Evolutionary conservation across 768 basidiomycete genomes (phyloP), one percentile per base, ranked within the genome.

Genomic region (Suillus bovinus): DNA sequence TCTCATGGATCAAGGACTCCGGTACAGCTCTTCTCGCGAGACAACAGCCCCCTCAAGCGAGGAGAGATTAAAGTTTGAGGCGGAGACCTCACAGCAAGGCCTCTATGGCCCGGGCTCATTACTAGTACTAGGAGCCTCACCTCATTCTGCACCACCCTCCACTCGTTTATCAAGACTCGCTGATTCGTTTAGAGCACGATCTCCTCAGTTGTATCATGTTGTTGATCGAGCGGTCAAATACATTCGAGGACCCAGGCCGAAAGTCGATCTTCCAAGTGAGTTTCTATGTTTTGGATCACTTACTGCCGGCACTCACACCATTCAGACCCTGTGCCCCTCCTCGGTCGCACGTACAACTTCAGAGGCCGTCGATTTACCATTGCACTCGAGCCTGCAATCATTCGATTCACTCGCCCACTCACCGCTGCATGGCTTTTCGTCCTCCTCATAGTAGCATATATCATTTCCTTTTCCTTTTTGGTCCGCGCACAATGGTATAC

Each of bases 381-480:
- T 22, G 77, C 82, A 34, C 76, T 91, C 38, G 91, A 93, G 69
- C 79, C 86, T 14, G 72, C 72, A 1, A 74, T 85, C 50, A 72
- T 86, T 44, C 80, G 80, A 38, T 52, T 78, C 60, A 90, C 88
- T 22, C 81, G 79, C 47, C 79, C 74, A 4, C 73, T 89, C 60
- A 82, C 84, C 7, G 75, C 75, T 27, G 76, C 81, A 17, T 85
- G 82, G 80, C 68, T 91, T 13, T 79, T 91, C 63, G 65, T 81
- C 41, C 41, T 88, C 59, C 77, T 91, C 17, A 81, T 70, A 31
- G 79, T 77, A 29, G 86, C 78, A 3, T 94, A 91, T 72, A 86
- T 94, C 64, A 79, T 92, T 57, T 83, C 81, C 34, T 79, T 94
- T 29, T 82, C 89, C 0, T 92, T 94, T 76, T 83, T 93, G 64